phyloP scores from a whole-genome alignment of 192 early-diverging fungal species.

The Oehlia diaphana region DNA sequence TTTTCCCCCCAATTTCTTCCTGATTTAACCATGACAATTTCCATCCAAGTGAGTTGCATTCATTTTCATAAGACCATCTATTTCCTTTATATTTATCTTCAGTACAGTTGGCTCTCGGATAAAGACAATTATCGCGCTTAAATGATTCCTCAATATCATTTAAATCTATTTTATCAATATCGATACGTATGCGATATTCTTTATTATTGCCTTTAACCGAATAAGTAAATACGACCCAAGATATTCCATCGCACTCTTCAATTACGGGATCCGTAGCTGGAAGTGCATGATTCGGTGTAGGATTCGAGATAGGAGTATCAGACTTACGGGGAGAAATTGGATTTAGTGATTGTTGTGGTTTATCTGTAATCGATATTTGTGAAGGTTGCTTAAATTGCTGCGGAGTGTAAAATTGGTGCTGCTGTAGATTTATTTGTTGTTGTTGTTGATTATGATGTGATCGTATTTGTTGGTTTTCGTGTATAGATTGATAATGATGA shows the following conservation, averaged over 20 bases:
- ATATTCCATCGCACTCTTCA: constrained; percentile 49
- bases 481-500: not conserved
- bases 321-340: not conserved
- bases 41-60: constrained; percentile 87
- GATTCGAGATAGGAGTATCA: not conserved
- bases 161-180: constrained; percentile 61
- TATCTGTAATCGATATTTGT: not conserved
- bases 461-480: not conserved
- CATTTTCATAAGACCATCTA: constrained; percentile 82
- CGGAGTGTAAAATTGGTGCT: not conserved
- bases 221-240: constrained; percentile 72
- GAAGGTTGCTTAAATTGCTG: not conserved
- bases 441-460: constrained; percentile 11
- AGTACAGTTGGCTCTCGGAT: constrained; percentile 74
- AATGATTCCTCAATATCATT: constrained; percentile 56
- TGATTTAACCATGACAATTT: constrained; percentile 77
- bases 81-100: constrained; percentile 71
- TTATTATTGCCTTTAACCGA: constrained; percentile 63
- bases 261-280: constrained; percentile 36
- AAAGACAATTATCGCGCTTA: constrained; percentile 77
- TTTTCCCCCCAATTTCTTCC: constrained; percentile 59
- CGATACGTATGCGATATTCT: constrained; percentile 68
- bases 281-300: constrained; percentile 14
- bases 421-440: not conserved
- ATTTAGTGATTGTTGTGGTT: not conserved